These are phyloP conservation scores for Pistacia atlantica DNA, from an alignment of 345 rosid species.

Conservation along the genomic window DNA sequence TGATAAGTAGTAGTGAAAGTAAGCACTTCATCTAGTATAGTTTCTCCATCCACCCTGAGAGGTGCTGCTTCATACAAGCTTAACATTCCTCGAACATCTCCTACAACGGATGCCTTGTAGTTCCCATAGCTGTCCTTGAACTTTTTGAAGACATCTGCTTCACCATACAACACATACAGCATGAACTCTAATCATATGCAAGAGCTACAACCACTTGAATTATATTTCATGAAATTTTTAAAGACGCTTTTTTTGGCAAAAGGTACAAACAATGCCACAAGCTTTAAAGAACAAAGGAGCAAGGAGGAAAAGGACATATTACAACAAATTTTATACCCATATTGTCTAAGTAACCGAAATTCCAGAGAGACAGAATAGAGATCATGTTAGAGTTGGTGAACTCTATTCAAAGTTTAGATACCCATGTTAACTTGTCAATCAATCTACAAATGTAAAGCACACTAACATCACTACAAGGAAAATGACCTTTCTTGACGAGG, in stretches of 20 bases:
- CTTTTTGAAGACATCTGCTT: slow-evolving; percentile 34
- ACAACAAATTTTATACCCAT: slow-evolving; percentile 4
- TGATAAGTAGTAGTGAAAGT: slow-evolving; percentile 29
- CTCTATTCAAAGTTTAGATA: too few species aligned
- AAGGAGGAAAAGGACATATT: neutral
- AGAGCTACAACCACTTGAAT: too few species aligned
- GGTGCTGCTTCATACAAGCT: slow-evolving; percentile 46
- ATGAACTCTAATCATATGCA: too few species aligned
- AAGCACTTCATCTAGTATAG: slow-evolving; percentile 37
- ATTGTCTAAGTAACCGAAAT: slow-evolving; percentile 33
- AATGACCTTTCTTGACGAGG: too few species aligned
- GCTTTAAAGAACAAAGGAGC: neutral
- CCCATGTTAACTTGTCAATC: too few species aligned
- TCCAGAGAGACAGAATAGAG: slow-evolving; percentile 11
- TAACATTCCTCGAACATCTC: slow-evolving; percentile 28
- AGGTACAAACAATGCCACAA: too few species aligned
- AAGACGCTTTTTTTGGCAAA: too few species aligned
- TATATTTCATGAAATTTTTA: too few species aligned
- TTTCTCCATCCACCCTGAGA: slow-evolving; percentile 34
- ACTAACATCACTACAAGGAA: too few species aligned
- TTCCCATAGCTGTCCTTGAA: slow-evolving; percentile 22
- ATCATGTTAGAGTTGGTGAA: neutral
- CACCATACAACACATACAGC: neutral
- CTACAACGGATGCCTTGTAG: slow-evolving; percentile 1
- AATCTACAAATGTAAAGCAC: too few species aligned